A percentile compares a stretch with the other conserved stretches of the same genome.
Evolutionary conservation across 2,329 filamentous ascomycete species (phyloP).

Genomic region (Talaromyces marneffei): DNA sequence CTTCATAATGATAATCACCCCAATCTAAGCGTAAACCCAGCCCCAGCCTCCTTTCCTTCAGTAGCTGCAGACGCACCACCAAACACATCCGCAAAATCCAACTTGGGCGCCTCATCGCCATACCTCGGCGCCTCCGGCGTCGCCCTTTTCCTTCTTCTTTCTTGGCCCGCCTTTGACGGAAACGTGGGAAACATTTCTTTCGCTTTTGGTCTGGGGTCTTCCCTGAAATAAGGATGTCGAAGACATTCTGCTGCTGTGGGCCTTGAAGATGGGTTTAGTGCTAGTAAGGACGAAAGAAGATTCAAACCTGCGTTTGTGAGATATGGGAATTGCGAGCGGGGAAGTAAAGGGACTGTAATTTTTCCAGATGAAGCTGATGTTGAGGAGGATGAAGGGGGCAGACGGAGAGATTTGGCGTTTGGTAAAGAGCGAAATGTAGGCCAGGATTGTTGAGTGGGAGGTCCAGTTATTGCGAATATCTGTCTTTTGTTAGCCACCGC

Average conservation of each 20-base stretch:
- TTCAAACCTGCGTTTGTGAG: constrained; percentile 68
- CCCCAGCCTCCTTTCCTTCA: constrained; percentile 51
- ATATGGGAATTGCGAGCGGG: constrained; percentile 74
- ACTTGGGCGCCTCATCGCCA: constrained; percentile 60
- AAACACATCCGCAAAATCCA: constrained; percentile 68
- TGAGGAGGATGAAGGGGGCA: constrained; percentile 44
- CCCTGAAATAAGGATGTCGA: constrained; percentile 74
- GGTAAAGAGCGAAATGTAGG: constrained; percentile 80
- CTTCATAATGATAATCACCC: constrained; percentile 24
- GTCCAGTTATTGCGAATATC: constrained; percentile 84
- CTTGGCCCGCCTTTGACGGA: constrained; percentile 88
- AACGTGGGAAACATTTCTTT: constrained; percentile 95
- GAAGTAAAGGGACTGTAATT: constrained; percentile 40
- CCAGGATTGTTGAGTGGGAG: constrained; percentile 78
- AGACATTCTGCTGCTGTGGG: constrained; percentile 70
- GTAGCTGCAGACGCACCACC: constrained; percentile 56
- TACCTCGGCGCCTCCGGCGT: constrained; percentile 79
- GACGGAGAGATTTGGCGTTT: constrained; percentile 72
- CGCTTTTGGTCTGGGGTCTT: constrained; percentile 84
- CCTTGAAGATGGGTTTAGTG: constrained; percentile 66
- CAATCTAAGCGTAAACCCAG: constrained; percentile 57
- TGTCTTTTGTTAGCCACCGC: constrained; percentile 1
- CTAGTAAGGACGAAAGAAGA: constrained; percentile 64
- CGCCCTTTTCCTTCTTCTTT: constrained; percentile 65
- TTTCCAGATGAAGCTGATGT: constrained; percentile 28